Evolutionary conservation across 305 asterid genomes (phyloP), one percentile per base, ranked within the genome.

Genomic region (Striga hermonthica): DNA sequence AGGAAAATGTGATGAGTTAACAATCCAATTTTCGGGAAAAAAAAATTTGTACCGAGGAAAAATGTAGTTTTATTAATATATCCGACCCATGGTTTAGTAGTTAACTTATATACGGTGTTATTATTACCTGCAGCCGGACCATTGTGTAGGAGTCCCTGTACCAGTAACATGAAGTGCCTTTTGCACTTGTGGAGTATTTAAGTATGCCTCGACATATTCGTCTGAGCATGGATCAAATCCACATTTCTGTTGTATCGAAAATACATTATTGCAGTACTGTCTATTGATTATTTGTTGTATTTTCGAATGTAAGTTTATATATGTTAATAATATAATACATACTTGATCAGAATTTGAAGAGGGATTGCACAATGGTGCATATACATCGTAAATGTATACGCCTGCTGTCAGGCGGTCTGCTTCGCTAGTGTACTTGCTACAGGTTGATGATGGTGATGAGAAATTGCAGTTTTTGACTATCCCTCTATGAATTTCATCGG

Each of bases 401-500:
- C 55, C 44, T 10, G 70, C 72, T 12, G 22, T n/a, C 9, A 2
- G 38, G 5, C 5, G 6, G 5, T 15, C 57, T 7, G 78, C 83
- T 59, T 72, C 67, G 28, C 3, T 7, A 14, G 3, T 6, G 70
- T 66, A 76, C 0, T 10, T 1, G 0, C 4, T 4, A 62, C 88
- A 80, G 1, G 53, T 22, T 0, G 22, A 70, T 12, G 88, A 57
- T 11, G 3, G 12, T 0, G 62, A 2, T 0, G 84, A 68, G 44
- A 75, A 79, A 45, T 82, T 69, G 75, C 87, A 82, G 28, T 60
- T 71, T 1, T 53, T 10, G 16, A 68, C 48, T 28, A 82, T 71
- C 12, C 72, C 81, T 0, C 69, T 14, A 36, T 78, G 74, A 3
- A 57, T 61, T 72, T 83, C 77, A 38, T 83, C 86, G 0, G 89